Percentiles rank a stretch among this genome's conserved stretches.
These are phyloP conservation scores for Toxoplasma gondii DNA, from an alignment of 169 alveolate species.

Conservation along the genomic window DNA sequence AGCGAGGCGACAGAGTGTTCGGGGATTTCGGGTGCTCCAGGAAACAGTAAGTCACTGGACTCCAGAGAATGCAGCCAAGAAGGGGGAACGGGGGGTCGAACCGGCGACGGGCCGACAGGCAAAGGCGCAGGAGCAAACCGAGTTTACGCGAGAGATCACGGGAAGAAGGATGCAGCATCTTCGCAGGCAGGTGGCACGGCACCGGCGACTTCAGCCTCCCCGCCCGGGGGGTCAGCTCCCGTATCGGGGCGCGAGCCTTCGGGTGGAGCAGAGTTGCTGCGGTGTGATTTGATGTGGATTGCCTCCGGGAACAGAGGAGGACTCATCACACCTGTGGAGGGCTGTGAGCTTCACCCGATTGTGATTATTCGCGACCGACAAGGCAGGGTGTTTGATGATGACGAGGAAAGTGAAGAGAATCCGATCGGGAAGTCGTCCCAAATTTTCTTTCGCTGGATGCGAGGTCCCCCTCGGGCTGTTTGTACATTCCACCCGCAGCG, in stretches of 20 bases:
- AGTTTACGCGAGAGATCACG: neutral
- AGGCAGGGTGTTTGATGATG: slow-evolving; percentile 70
- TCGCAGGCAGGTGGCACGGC: neutral
- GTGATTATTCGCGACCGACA: slow-evolving; percentile 75
- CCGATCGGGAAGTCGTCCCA: slow-evolving; percentile 64
- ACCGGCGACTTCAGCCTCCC: neutral
- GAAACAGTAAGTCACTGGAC: neutral
- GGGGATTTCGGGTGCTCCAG: neutral
- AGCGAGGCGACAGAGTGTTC: neutral
- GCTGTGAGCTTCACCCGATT: slow-evolving; percentile 81
- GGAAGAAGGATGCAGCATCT: neutral
- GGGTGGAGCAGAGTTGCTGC: slow-evolving; percentile 30
- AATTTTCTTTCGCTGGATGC: slow-evolving; percentile 78
- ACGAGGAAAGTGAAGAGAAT: slow-evolving; percentile 17
- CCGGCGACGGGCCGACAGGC: slow-evolving; percentile 28
- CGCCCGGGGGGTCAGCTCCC: neutral
- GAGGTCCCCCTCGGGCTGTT: slow-evolving; percentile 83
- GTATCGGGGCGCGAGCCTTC: neutral
- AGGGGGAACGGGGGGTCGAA: neutral
- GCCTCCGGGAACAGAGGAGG: slow-evolving; percentile 10
- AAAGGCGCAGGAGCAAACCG: slow-evolving; percentile 21
- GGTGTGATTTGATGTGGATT: slow-evolving; percentile 39
- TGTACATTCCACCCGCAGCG: slow-evolving; percentile 83
- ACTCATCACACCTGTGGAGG: slow-evolving; percentile 78
- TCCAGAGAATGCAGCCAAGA: neutral